A percentile compares a stretch with the other conserved stretches of the same genome.
phyloP scores from a whole-genome alignment of 1,139 yeast genomes.

The Debaryomyces singareniensis region DNA sequence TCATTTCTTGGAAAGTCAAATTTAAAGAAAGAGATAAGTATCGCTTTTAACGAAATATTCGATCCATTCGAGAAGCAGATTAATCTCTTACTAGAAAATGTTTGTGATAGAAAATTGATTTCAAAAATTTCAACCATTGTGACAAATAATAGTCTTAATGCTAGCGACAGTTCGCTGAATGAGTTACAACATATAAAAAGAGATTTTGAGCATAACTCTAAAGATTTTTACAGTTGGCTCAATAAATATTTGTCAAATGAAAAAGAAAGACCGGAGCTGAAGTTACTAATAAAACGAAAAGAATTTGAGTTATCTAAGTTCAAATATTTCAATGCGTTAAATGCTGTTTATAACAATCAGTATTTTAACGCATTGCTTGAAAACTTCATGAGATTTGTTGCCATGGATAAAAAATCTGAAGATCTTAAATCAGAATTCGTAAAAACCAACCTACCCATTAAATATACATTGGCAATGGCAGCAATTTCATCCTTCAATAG shows the following conservation, averaged over 20 bases:
- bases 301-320: conserved; percentile 63
- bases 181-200: conserved; percentile 29
- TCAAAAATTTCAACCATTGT: conserved; percentile 16
- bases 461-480: conserved; percentile 27
- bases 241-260: conserved; percentile 63
- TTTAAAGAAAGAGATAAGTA: conserved; percentile 17
- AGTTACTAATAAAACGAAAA: conserved; percentile 52
- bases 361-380: conserved; percentile 37
- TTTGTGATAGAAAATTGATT: conserved; percentile 24
- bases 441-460: conserved; percentile 18
- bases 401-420: conserved; percentile 11
- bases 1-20: conserved; percentile 16
- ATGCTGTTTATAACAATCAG: conserved; percentile 51
- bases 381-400: conserved; percentile 31
- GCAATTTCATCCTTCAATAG: conserved; percentile 35
- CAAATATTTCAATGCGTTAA: conserved; percentile 63
- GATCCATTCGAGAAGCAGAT: conserved; percentile 30
- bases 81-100: conserved; percentile 22
- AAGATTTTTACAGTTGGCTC: conserved; percentile 71
- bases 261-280: conserved; percentile 55
- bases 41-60: conserved; percentile 16
- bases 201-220: conserved; percentile 65
- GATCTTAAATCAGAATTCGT: conserved; percentile 16
- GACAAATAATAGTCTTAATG: conserved; percentile 3
- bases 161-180: conserved; percentile 5